Evolutionary conservation across 169 alveolate species (phyloP), one percentile per base, ranked within the genome.

Genomic region (Plasmodium relictum): DNA sequence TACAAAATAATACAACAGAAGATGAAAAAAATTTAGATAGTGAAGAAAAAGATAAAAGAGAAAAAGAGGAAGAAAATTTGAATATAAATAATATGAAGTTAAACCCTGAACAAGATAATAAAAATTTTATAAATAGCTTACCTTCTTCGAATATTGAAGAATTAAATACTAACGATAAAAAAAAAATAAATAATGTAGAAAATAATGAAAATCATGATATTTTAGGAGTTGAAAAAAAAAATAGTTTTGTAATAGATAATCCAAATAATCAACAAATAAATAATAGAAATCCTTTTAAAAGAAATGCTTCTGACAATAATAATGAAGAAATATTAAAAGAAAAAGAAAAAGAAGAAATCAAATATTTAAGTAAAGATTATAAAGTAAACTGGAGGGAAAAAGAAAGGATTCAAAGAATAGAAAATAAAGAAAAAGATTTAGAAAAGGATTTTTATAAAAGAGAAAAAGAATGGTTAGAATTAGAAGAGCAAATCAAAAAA

Each of bases 381-480:
- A 63, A 78, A 42, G 74, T 92, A 8, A 93, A 94, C 48, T 74
- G 92, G 76, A 92, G 93, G 71, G 96, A 94, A 48, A 62, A 42
- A 37, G 92, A 78, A 31, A 68, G 96, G 41, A 86, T 78, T 45
- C 80, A 65, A 73, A 88, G 88, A 68, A 65, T 74, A 1, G 80
- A 70, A 44, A 50, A 88, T 42, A 88, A 88, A 52, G 89, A 88
- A 73, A 91, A 92, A 59, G 78, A 74, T 18, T 37, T 89, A 44
- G 95, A 92, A 50, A 89, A 83, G n/a, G 80, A 68, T 24, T 85
- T 91, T 58, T 50, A 50, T 62, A 50, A 66, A 66, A 92, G 91
- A 50, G 94, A 91, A 76, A 89, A 92, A 22, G 93, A 71, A 52
- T 94, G 96, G 96, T 8, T 70, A 24, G 70, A 80, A 62, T 93